Percentiles rank a stretch among this genome's conserved stretches.
phyloP scores from a whole-genome alignment of 2,329 filamentous ascomycete genomes.

The Xylaria polymorpha region DNA sequence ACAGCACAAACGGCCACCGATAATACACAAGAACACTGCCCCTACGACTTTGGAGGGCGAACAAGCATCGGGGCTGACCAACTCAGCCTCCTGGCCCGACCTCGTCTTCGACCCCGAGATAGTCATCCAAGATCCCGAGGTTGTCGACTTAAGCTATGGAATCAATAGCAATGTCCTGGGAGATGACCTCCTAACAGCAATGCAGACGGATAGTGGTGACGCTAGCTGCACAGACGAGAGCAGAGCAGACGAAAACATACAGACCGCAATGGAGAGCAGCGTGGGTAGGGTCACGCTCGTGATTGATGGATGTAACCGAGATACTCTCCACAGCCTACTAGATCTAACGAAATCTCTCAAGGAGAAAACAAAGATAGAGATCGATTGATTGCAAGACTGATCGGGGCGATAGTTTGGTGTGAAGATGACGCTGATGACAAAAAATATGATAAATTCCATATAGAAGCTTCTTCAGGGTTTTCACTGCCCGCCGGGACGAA shows the following conservation, averaged over 20 bases:
- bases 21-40: background rate
- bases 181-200: background rate
- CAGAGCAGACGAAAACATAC: background rate
- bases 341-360: slow-evolving; percentile 26
- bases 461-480: background rate
- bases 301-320: slow-evolving; percentile 33
- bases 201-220: background rate
- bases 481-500: too few relatives aligned
- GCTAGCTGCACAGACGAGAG: slow-evolving; percentile 13
- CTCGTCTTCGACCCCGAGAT: slow-evolving; percentile 17
- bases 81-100: background rate
- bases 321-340: slow-evolving; percentile 33
- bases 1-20: background rate
- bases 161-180: background rate
- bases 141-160: background rate
- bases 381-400: slow-evolving; percentile 8
- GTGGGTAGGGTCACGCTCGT: slow-evolving; percentile 33
- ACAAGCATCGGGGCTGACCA: background rate
- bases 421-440: background rate
- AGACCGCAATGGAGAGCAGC: slow-evolving; percentile 41
- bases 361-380: slow-evolving; percentile 33
- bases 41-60: background rate
- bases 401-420: background rate
- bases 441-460: background rate
- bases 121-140: background rate